Percentiles rank a stretch among this genome's conserved stretches.
These are phyloP conservation scores for Lachnellula hyalina DNA, from an alignment of 2,329 filamentous ascomycete genomes.

Conservation along the genomic window DNA sequence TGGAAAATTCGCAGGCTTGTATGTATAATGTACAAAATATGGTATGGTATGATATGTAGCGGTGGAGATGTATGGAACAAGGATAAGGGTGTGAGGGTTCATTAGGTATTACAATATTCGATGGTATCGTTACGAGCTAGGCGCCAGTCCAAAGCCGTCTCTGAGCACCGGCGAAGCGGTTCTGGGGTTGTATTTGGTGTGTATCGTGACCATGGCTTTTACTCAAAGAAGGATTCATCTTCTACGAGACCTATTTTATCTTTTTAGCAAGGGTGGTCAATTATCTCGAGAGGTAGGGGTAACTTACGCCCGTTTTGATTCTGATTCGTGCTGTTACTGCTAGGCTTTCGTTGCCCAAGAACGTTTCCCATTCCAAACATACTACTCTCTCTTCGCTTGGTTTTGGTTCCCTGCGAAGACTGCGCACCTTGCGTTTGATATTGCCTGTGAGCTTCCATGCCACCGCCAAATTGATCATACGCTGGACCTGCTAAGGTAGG, in stretches of 20 bases:
- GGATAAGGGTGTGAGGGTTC: background rate
- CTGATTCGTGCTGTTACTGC: constrained; percentile 20
- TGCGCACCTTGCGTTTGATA: constrained; percentile 17
- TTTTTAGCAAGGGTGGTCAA: constrained; percentile 4
- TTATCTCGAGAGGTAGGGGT: background rate
- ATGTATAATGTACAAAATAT: background rate
- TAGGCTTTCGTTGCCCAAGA: constrained; percentile 31
- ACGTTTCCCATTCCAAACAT: constrained; percentile 49
- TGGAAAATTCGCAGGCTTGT: background rate
- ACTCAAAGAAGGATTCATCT: constrained; percentile 32
- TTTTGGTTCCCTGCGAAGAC: constrained; percentile 33
- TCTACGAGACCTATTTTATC: constrained; percentile 24
- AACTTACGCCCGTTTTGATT: constrained; percentile 26
- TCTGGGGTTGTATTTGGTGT: constrained; percentile 2
- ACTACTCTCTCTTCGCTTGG: constrained; percentile 53
- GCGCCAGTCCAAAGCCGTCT: constrained; percentile 20
- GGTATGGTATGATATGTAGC: too few relatives aligned
- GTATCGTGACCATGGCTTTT: constrained; percentile 10
- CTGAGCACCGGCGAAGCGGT: background rate
- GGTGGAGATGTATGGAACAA: background rate
- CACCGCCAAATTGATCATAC: constrained; percentile 38
- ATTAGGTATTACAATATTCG: too few relatives aligned
- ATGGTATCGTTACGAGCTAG: too few relatives aligned
- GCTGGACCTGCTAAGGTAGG: constrained; percentile 24
- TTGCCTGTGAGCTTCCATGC: constrained; percentile 28